These are phyloP conservation scores for Aspergillus avenaceus DNA, from an alignment of 495 filamentous ascomycete genomes.

Conservation along the genomic window DNA sequence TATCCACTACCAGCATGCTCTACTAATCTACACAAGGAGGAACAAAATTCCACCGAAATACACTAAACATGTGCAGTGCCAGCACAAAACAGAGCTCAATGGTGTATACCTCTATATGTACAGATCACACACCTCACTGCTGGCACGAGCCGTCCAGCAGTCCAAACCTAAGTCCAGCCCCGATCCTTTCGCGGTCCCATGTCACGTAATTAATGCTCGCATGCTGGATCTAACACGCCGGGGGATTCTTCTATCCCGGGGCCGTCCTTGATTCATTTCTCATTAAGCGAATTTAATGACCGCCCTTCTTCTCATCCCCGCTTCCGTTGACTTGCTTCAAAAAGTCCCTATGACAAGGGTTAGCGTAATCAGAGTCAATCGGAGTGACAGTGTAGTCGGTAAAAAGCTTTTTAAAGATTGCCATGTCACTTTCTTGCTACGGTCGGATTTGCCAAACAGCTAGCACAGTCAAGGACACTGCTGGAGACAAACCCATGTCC, in stretches of 20 bases:
- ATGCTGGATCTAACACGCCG: not conserved
- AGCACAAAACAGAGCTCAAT: constrained; percentile 24
- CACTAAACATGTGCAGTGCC: constrained; percentile 1
- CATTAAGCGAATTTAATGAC: constrained; percentile 47
- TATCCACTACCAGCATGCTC: no score
- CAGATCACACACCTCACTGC: constrained; percentile 24
- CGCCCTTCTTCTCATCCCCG: constrained; percentile 61
- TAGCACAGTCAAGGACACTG: no score
- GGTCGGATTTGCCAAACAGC: no score
- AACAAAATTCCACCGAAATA: not conserved
- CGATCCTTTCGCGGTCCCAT: not conserved
- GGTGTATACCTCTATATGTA: constrained; percentile 46
- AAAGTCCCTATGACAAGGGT: constrained; percentile 59
- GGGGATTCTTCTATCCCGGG: not conserved
- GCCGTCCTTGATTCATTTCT: constrained; percentile 7
- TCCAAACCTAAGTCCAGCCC: constrained; percentile 8
- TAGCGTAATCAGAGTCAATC: no score
- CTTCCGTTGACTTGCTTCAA: constrained; percentile 61
- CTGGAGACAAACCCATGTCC: no score
- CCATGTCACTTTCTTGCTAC: no score
- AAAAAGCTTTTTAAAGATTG: no score
- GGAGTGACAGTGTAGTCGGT: no score
- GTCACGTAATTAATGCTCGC: not conserved
- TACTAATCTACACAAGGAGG: no score
- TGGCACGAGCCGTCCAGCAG: constrained; percentile 2